Evolutionary conservation across 106 monocot species (phyloP).

Genomic region (Gastrodia elata): DNA sequence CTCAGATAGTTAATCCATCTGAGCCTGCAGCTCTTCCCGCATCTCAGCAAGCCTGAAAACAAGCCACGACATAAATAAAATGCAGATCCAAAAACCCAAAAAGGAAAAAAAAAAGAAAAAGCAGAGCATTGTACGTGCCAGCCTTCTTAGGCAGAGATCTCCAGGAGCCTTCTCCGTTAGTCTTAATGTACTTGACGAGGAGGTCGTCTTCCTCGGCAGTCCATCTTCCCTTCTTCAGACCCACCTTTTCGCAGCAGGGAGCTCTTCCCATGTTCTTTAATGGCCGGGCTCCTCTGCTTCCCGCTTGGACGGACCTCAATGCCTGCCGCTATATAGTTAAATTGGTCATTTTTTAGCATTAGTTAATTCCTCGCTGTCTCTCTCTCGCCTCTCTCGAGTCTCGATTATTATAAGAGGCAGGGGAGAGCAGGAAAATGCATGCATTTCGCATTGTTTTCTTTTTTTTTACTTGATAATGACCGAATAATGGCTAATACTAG

Average conservation of each 20-base stretch:
- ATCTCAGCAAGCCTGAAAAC: neutral
- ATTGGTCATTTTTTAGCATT: no score
- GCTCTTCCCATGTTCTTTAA: conserved; percentile 48
- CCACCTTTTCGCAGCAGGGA: conserved; percentile 54
- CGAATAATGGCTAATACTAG: no score
- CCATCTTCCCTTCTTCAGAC: conserved; percentile 55
- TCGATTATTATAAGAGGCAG: no score
- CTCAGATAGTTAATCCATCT: conserved; percentile 13
- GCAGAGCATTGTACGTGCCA: no score
- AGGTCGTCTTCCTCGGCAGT: conserved; percentile 43
- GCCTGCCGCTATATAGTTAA: no score
- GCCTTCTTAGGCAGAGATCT: conserved; percentile 54
- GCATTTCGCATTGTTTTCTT: no score
- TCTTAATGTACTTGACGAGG: conserved; percentile 25
- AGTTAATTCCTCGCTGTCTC: no score
- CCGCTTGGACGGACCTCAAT: neutral
- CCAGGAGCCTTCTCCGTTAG: conserved; percentile 48
- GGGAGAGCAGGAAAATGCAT: no score
- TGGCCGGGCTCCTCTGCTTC: no score
- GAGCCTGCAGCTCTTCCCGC: conserved; percentile 7
- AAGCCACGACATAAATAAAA: neutral
- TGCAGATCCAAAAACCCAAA: neutral
- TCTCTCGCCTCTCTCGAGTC: no score
- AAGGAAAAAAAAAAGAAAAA: no score
- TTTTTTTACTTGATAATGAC: no score